A percentile compares a stretch with the other conserved stretches of the same genome.
phyloP scores from a whole-genome alignment of 495 filamentous ascomycete species.

The Penicillium salamii region DNA sequence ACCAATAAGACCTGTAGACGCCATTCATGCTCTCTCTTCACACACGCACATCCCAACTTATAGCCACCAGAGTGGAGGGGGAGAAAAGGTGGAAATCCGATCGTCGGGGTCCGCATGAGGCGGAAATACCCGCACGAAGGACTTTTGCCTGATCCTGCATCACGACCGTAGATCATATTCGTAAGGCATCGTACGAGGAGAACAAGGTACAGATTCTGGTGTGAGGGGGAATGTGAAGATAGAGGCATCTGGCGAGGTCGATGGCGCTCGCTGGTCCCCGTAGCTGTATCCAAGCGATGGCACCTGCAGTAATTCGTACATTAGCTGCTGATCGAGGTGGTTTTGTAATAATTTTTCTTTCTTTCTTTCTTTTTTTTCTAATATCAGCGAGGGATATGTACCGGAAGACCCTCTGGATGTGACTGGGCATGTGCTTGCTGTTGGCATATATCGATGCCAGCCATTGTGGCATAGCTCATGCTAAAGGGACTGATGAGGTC shows the following conservation, averaged over 20 bases:
- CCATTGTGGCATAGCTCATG: constrained; percentile 70
- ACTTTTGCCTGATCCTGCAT: not conserved
- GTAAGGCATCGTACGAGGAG: constrained; percentile 29
- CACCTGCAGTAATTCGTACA: constrained; percentile 69
- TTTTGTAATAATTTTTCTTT: no score
- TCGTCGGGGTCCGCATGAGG: not conserved
- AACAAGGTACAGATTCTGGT: constrained; percentile 35
- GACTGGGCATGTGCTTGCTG: constrained; percentile 27
- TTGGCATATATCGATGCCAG: constrained; percentile 68
- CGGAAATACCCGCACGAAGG: constrained; percentile 4
- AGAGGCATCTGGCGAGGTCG: constrained; percentile 35
- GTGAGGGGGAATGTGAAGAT: constrained; percentile 39
- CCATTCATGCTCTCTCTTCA: constrained; percentile 11
- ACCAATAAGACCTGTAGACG: not conserved
- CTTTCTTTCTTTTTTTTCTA: no score
- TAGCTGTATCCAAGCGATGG: constrained; percentile 82
- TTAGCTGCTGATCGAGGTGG: constrained; percentile 20
- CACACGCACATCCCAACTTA: constrained; percentile 5
- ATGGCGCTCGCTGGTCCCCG: constrained; percentile 65
- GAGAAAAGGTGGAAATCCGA: constrained; percentile 5
- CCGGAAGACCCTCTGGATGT: constrained; percentile 29
- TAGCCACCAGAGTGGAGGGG: not conserved
- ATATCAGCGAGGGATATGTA: constrained; percentile 49
- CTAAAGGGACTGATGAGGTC: constrained; percentile 72
- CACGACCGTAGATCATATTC: constrained; percentile 25